phyloP scores from a whole-genome alignment of 208 protist genomes.

The Wallacemonas sp. region DNA sequence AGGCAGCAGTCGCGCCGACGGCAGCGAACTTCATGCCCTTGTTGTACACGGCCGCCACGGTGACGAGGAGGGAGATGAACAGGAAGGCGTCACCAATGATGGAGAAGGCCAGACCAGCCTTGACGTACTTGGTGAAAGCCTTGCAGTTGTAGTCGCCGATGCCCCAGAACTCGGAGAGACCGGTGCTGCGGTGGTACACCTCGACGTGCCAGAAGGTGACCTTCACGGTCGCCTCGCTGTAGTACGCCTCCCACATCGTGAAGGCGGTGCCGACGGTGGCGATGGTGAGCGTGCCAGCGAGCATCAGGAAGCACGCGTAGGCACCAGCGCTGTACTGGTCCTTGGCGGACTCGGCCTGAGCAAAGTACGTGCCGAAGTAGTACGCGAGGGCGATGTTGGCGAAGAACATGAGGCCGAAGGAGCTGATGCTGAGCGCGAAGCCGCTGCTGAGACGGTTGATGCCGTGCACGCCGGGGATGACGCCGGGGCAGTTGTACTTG shows the following conservation, averaged over 20 bases:
- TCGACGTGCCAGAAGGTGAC: constrained; percentile 51
- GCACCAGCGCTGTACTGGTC: constrained; percentile 20
- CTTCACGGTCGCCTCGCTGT: constrained; percentile 29
- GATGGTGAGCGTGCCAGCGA: constrained; percentile 28
- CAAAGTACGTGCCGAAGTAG: constrained; percentile 33
- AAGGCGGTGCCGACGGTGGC: constrained; percentile 39
- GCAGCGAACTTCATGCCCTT: constrained; percentile 33
- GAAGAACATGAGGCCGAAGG: constrained; percentile 44
- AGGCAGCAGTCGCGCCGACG: constrained; percentile 22
- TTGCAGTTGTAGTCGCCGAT: constrained; percentile 39
- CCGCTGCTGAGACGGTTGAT: constrained; percentile 52
- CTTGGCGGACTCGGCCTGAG: constrained; percentile 21
- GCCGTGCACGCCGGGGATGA: constrained; percentile 24
- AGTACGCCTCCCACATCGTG: constrained; percentile 50
- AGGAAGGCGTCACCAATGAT: constrained; percentile 47
- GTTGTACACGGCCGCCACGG: constrained; percentile 45
- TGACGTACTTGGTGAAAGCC: constrained; percentile 27
- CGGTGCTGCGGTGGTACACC: constrained; percentile 26
- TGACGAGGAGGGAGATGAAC: constrained; percentile 29
- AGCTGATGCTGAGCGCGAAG: constrained; percentile 37
- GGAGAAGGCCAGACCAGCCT: constrained; percentile 34
- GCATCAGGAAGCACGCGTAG: neutral
- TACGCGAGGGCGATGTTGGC: constrained; percentile 27
- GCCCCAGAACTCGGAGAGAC: constrained; percentile 36
- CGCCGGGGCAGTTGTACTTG: constrained; percentile 47